Conservation (phyloP, 306 rosid species). For the Rosa persica region DNA sequence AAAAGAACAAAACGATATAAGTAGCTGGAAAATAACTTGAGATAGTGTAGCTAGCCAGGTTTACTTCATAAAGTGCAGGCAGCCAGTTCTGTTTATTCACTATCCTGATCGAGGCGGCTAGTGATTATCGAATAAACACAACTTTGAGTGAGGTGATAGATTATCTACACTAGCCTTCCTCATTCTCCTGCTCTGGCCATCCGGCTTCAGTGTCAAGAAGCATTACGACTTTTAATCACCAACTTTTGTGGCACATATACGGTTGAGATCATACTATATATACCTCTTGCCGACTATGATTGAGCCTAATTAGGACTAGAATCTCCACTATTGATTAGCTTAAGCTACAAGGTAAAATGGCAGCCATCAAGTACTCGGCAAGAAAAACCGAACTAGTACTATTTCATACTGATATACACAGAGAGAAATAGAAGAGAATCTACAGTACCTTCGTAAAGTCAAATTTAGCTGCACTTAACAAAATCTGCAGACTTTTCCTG, state of each 20-base stretch:
- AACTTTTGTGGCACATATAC: not conserved
- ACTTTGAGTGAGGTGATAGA: not conserved
- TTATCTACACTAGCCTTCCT: not conserved
- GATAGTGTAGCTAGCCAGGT: not conserved
- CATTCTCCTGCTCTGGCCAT: not conserved
- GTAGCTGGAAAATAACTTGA: not conserved
- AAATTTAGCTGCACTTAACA: conserved; percentile 31
- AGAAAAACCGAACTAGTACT: not conserved
- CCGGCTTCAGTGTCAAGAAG: not conserved
- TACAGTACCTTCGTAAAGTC: conserved; percentile 9
- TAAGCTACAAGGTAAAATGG: not conserved
- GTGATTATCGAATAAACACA: not conserved
- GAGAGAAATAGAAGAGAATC: not conserved
- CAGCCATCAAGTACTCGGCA: not conserved
- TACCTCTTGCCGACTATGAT: not conserved
- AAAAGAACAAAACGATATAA: not conserved
- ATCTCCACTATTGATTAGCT: not conserved
- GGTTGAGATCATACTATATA: not conserved
- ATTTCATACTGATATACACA: too few relatives aligned
- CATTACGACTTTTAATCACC: not conserved
- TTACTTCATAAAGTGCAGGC: not conserved
- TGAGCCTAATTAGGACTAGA: not conserved
- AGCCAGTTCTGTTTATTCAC: not conserved
- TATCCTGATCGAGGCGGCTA: not conserved
- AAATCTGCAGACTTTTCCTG: conserved; percentile 10